Base-by-base conservation (phyloP, 495 filamentous ascomycete genomes). In the Xylaria cubensis region DNA sequence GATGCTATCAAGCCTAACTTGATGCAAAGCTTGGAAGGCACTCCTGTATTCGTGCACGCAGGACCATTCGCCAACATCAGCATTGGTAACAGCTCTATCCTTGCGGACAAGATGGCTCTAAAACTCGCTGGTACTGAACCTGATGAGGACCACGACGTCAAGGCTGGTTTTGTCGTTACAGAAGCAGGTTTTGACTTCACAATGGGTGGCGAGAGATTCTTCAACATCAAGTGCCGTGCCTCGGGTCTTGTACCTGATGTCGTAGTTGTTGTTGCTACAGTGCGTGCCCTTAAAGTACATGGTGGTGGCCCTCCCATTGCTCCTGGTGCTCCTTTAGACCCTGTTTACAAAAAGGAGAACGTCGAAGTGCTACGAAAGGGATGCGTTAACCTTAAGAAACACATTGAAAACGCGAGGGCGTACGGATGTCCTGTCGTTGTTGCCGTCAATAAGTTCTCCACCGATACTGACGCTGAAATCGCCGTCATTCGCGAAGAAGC, bases 131-230 rank as follows among this genome's bases (percentile, higher is more conserved):
- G 96, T 75, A 98, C 96, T 3, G 96, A 99, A 80, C 89, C 89
- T n/a, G 95, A 97, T 71, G 96, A 99, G 84, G 88, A 96, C 75
- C 89, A 94, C 76, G 84, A 91, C 39, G 85, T 90, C 75, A 97
- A 97, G 86, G 88, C 92, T 17, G 96, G 96, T 9, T 98, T 96
- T 70, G 95, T 97, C n/a, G 91, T 99, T 64, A 99, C 96, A 12
- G 96, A 99, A 82, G 95, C 96, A 58, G 96, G 96, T 10, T 99
- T 99, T 81, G 96, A 99, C 81, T 99, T 99, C 84, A 98, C 96
- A 64, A 99, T 99, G 96, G 96, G 96, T 71, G 96, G 96, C 65
- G 96, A 99, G 87, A 92, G 96, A 39, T 99, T 99, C 88, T 98
- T 99, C 90, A 98, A 99, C 84, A 98, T 99, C 84, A 99, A 99